phyloP scores from a whole-genome alignment of 1,284 basidiomycete genomes.

The Ceratobasidium sp. region DNA sequence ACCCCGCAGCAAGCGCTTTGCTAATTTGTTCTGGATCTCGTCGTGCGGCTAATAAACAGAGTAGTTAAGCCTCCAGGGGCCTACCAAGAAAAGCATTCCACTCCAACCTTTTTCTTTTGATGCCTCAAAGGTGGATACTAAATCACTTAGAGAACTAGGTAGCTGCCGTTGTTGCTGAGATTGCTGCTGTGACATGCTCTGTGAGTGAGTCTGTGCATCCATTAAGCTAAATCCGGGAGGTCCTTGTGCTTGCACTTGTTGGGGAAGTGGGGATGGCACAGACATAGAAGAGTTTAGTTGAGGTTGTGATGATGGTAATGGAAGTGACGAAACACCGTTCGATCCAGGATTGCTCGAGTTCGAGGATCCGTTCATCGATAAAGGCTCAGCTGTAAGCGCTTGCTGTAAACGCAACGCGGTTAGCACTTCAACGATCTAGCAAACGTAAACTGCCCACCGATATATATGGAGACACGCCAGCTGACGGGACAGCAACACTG shows the following conservation, averaged over 20 bases:
- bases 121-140: slow-evolving; percentile 94
- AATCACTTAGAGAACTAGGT: slow-evolving; percentile 87
- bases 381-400: slow-evolving; percentile 48
- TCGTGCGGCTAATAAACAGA: slow-evolving; percentile 68
- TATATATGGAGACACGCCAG: slow-evolving; percentile 42
- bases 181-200: slow-evolving; percentile 42
- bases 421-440: slow-evolving; percentile 13
- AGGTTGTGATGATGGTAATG: slow-evolving; percentile 29
- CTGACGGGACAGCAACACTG: slow-evolving; percentile 40
- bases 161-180: slow-evolving; percentile 46
- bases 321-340: slow-evolving; percentile 43
- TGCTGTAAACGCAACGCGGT: slow-evolving; percentile 43
- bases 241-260: slow-evolving; percentile 60
- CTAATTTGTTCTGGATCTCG: slow-evolving; percentile 89
- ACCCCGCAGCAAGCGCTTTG: slow-evolving; percentile 90
- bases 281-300: slow-evolving; percentile 13
- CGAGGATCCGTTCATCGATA: slow-evolving; percentile 52
- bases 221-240: slow-evolving; percentile 44
- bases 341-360: slow-evolving; percentile 43
- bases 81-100: neutral
- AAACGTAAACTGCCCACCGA: slow-evolving; percentile 44
- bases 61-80: slow-evolving; percentile 37
- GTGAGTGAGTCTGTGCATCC: slow-evolving; percentile 37
- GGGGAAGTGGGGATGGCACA: slow-evolving; percentile 65
- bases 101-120: slow-evolving; percentile 91